Evolutionary conservation across 2,329 filamentous ascomycete species (phyloP).

Genomic region (Lachnellula hyalina): DNA sequence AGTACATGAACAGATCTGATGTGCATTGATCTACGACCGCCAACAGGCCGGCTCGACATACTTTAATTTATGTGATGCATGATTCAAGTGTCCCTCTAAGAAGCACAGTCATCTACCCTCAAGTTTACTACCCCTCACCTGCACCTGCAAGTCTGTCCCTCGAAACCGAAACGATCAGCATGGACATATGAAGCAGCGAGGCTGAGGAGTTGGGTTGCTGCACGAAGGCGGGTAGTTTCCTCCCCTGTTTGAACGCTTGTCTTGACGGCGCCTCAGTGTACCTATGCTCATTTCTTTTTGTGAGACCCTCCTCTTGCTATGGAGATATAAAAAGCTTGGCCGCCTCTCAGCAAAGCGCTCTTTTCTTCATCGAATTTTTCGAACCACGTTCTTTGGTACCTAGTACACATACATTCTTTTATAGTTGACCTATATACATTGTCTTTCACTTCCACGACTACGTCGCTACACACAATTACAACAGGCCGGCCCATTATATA

Average conservation of each 20-base stretch:
- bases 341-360: constrained; percentile 5
- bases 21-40: constrained; percentile 8
- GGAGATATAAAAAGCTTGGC: not conserved
- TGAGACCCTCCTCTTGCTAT: not conserved
- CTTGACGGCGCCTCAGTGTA: not conserved
- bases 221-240: constrained; percentile 1
- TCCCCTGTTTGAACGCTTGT: constrained; percentile 14
- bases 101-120: not conserved
- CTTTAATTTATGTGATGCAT: constrained; percentile 16
- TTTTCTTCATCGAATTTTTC: constrained; percentile 22
- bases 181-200: constrained; percentile 18
- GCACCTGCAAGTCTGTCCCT: constrained; percentile 11
- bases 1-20: not conserved
- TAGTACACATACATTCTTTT: constrained; percentile 22
- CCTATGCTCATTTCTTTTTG: not conserved
- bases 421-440: constrained; percentile 1
- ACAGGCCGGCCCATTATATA: constrained; percentile 17
- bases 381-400: constrained; percentile 24
- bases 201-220: constrained; percentile 9
- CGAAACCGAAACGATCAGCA: constrained; percentile 18
- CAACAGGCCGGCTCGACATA: not conserved
- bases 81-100: not conserved
- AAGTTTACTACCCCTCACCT: constrained; percentile 2
- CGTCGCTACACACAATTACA: constrained; percentile 20
- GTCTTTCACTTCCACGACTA: constrained; percentile 15